Conservation (phyloP, 1,284 basidiomycete genomes). For the Ceratobasidium sp. region DNA sequence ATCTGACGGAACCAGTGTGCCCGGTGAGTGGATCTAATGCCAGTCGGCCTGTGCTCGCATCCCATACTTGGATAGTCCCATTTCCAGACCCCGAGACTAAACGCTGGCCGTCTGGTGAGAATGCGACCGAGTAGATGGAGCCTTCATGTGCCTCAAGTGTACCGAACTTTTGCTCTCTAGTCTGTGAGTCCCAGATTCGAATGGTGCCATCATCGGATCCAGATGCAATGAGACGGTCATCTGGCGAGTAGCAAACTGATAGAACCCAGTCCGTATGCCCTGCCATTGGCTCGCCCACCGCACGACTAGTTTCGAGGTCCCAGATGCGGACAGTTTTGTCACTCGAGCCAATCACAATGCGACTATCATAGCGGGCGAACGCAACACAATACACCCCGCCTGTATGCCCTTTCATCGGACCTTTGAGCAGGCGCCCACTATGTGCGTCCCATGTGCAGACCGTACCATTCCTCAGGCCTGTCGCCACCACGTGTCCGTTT, state of each 20-base stretch:
- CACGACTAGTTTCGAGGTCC: constrained; percentile 5
- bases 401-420: constrained; percentile 21
- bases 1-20: neutral
- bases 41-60: neutral
- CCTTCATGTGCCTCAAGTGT: neutral
- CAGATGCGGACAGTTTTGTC: constrained; percentile 34
- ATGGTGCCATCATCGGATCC: constrained; percentile 35
- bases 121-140: neutral
- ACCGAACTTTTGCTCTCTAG: neutral
- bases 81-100: constrained; percentile 16
- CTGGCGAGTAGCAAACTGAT: neutral
- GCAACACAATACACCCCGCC: neutral
- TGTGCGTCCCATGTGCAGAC: constrained; percentile 8
- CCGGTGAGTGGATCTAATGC: neutral
- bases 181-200: constrained; percentile 27
- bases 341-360: constrained; percentile 2
- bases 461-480: neutral
- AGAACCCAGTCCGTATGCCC: neutral
- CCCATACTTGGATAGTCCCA: constrained; percentile 28
- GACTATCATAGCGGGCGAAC: constrained; percentile 7
- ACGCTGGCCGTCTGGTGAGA: constrained; percentile 11
- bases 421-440: neutral
- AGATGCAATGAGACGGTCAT: neutral
- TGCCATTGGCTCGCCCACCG: neutral
- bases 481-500: neutral